A percentile compares a stretch with the other conserved stretches of the same genome.
These are phyloP conservation scores for Ammopiptanthus mongolicus DNA, from an alignment of 306 rosid genomes.

Conservation along the genomic window DNA sequence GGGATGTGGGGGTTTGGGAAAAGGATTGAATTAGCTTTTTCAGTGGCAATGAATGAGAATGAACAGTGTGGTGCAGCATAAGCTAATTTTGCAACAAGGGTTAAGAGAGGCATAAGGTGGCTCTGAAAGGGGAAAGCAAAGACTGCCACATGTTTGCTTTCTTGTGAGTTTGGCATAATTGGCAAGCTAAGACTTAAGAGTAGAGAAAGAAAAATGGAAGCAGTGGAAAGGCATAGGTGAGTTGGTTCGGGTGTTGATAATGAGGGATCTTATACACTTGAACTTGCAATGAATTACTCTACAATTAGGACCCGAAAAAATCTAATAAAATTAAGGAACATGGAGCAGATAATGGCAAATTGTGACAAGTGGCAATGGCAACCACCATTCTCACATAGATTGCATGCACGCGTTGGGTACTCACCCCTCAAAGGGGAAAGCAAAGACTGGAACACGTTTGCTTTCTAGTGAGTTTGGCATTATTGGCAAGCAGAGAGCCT, in stretches of 20 bases:
- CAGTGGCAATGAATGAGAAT: constrained; percentile 30
- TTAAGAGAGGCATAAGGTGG: constrained; percentile 23
- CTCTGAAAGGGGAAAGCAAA: constrained; percentile 34
- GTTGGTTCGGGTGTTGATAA: neutral
- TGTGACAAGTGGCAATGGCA: too few species aligned
- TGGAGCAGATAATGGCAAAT: too few species aligned
- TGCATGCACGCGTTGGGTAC: too few species aligned
- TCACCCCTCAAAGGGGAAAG: too few species aligned
- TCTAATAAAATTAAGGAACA: too few species aligned
- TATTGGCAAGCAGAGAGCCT: too few species aligned
- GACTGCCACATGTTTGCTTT: constrained; percentile 22
- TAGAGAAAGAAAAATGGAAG: neutral
- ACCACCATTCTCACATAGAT: too few species aligned
- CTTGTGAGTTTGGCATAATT: neutral
- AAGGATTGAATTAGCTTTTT: neutral
- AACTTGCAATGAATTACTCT: neutral
- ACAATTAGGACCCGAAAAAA: neutral
- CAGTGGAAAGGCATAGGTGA: neutral
- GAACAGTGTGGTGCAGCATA: constrained; percentile 11
- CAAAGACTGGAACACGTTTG: too few species aligned
- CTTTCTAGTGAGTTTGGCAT: too few species aligned
- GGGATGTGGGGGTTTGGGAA: neutral
- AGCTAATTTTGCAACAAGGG: constrained; percentile 25
- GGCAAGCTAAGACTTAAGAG: neutral
- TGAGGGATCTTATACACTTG: neutral